Conservation (phyloP, 163 green algal genomes). For the Scenedesmus sp. region DNA sequence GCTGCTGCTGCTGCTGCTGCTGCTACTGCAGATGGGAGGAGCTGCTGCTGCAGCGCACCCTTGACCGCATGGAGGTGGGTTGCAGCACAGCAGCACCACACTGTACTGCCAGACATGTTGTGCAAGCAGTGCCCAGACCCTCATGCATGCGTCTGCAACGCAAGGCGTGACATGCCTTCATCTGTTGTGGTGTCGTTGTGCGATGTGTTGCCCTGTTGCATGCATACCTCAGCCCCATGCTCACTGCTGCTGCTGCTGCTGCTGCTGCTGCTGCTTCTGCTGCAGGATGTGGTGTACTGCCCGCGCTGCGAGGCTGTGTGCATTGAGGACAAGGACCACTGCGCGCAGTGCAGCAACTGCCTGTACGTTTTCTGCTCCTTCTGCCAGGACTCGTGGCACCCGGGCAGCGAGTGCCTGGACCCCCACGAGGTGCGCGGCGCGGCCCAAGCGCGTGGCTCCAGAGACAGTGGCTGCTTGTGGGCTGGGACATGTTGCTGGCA, state of each 20-base stretch:
- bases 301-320: constrained; percentile 70
- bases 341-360: constrained; percentile 79
- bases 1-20: constrained; percentile 18
- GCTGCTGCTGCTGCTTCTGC: constrained; percentile 72
- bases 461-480: neutral
- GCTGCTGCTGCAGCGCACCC: constrained; percentile 69
- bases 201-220: neutral
- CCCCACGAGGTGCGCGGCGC: constrained; percentile 55
- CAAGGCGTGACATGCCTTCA: too few species aligned
- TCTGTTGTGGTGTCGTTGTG: neutral
- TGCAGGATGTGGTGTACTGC: constrained; percentile 84
- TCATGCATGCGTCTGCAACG: too few species aligned
- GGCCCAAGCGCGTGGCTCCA: too few species aligned
- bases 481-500: neutral
- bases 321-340: constrained; percentile 71
- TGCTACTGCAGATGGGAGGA: constrained; percentile 23
- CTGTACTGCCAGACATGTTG: neutral
- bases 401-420: constrained; percentile 74
- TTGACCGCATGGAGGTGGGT: constrained; percentile 73
- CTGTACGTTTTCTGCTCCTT: constrained; percentile 85
- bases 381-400: constrained; percentile 81
- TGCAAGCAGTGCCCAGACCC: neutral
- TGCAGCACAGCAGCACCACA: neutral
- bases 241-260: constrained; percentile 61
- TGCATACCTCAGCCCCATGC: too few species aligned